Percentiles rank a stretch among this genome's conserved stretches.
phyloP scores from a whole-genome alignment of 2,329 filamentous ascomycete genomes.

The Septoria linicola region DNA sequence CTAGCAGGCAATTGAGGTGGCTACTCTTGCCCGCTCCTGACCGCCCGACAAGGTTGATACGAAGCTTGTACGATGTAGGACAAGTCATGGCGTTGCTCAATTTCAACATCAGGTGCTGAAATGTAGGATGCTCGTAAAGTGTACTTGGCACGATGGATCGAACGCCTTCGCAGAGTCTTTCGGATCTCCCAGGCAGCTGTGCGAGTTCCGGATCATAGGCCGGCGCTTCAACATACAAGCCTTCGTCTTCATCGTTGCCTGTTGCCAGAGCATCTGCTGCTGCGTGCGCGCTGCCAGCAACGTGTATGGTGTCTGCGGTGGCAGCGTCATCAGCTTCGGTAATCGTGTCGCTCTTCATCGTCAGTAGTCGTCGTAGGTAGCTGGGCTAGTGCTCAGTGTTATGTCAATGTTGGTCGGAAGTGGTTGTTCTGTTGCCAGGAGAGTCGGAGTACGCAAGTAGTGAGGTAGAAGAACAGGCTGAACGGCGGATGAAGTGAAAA shows the following conservation, averaged over 20 bases:
- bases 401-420: no score
- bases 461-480: no score
- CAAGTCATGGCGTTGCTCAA: neutral
- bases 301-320: no score
- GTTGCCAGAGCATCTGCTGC: neutral
- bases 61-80: slow-evolving; percentile 6
- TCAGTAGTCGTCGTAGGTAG: no score
- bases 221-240: neutral
- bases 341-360: no score
- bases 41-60: slow-evolving; percentile 15
- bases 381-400: no score
- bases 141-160: neutral
- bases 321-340: neutral
- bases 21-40: slow-evolving; percentile 18
- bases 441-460: no score
- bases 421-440: no score
- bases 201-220: neutral
- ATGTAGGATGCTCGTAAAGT: neutral
- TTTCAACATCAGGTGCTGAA: neutral
- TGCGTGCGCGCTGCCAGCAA: no score
- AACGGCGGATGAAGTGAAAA: no score
- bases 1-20: slow-evolving; percentile 12
- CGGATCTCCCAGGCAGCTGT: neutral
- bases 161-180: neutral
- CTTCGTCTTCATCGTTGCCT: neutral